Percentiles rank a stretch among this genome's conserved stretches.
Evolutionary conservation across 306 rosid species (phyloP).

Genomic region (Albizia julibrissin): DNA sequence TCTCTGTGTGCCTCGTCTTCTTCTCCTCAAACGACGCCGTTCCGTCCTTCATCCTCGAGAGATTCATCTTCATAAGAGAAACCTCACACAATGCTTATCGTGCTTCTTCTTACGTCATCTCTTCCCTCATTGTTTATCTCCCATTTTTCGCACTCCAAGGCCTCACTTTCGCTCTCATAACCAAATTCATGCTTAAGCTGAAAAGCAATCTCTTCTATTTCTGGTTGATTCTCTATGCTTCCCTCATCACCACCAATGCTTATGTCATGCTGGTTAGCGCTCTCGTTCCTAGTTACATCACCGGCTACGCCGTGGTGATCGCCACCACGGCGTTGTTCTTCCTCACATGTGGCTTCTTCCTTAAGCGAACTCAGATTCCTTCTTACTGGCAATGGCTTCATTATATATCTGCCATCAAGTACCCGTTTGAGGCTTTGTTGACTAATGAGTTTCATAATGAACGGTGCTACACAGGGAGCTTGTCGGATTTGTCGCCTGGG

Average conservation of each 20-base stretch:
- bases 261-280: constrained; percentile 96
- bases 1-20: constrained; percentile 82
- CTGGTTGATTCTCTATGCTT: constrained; percentile 78
- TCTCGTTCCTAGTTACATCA: constrained; percentile 83
- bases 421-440: constrained; percentile 83
- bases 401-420: constrained; percentile 82
- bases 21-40: constrained; percentile 94
- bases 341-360: constrained; percentile 83
- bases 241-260: constrained; percentile 81
- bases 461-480: constrained; percentile 58
- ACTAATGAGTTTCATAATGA: constrained; percentile 69
- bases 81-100: constrained; percentile 92
- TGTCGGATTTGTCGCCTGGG: constrained; percentile 61
- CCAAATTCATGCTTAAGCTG: constrained; percentile 56
- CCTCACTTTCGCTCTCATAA: constrained; percentile 78
- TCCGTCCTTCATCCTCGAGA: constrained; percentile 82
- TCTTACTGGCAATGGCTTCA: constrained; percentile 75
- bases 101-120: constrained; percentile 78
- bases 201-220: constrained; percentile 51
- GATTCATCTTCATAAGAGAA: constrained; percentile 92
- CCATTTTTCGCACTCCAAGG: constrained; percentile 90
- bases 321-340: constrained; percentile 97
- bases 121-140: constrained; percentile 83
- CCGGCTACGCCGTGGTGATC: constrained; percentile 86
- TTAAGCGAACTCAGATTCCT: constrained; percentile 71